phyloP scores from a whole-genome alignment of 78 protist species.

The slime mould (Dictyostelium discoideum) region dicty_2.7 NC_007089.4:6220501-6221000 shows the following conservation, averaged over 20 bases:
- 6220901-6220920: slow-evolving; percentile 7
- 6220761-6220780: background rate
- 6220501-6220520: too few species aligned
- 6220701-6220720: background rate
- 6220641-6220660: too few species aligned
- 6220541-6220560: too few species aligned
- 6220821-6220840: background rate
- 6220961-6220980: background rate
- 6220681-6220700: too few species aligned
- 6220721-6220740: background rate
- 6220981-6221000: background rate
- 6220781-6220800: background rate
- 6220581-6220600: too few species aligned
- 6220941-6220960: background rate
- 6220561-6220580: too few species aligned
- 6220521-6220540: too few species aligned
- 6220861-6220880: background rate
- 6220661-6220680: too few species aligned
- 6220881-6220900: background rate
- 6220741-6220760: background rate
- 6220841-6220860: background rate
- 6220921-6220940: background rate
- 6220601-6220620: too few species aligned
- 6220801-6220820: background rate
- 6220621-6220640: too few species aligned